Evolutionary conservation across 2,329 filamentous ascomycete species (phyloP), one percentile per base, ranked within the genome.

Genomic region (Chaetomium sp.): DNA sequence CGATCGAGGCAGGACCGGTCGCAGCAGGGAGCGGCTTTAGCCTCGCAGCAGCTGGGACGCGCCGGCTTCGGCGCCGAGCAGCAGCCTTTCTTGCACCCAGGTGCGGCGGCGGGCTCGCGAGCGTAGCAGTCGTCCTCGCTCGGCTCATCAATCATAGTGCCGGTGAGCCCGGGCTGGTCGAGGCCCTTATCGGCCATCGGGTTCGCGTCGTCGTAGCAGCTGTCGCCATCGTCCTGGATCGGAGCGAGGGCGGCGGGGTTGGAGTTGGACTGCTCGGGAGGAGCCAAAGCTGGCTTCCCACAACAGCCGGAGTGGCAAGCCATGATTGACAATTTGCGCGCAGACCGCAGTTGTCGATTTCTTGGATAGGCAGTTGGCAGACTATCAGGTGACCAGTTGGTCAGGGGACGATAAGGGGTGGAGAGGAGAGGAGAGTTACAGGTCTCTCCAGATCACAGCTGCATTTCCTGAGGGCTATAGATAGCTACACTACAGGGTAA

Each of bases 1-100:
- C 73, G 72, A 46, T 74, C 71, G 50, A 78, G 66, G 59, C 74
- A 76, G 37, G 72, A 68, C 7, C 59, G 57, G 55, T 76, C 70
- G 56, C 75, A 77, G 64, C 74, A 77, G 4, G 74, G 72, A 3
- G 60, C 58, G 0, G 55, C 4, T 57, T 74, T 75, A 12, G 66
- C 72, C 41, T 70, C 67, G 61, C 76, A 79, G 66, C 76, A 79
- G 34, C 34, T n/a, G 36, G 47, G 7, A 41, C 11, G 38, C 38
- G 5, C 38, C 11, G 5, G 36, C 36, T 6, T n/a, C 11, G 45
- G 32, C 27, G 44, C 14, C 9, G 41, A 38, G 37, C 51, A 57
- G 35, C 54, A 54, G 27, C 37, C 52, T 34, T 46, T 55, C 6
- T 59, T 52, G 44, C 47, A 56, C n/a, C 45, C 45, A 12, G 44